phyloP scores from a whole-genome alignment of 2,329 filamentous ascomycete genomes.

The Trichoderma semiorbis region DNA sequence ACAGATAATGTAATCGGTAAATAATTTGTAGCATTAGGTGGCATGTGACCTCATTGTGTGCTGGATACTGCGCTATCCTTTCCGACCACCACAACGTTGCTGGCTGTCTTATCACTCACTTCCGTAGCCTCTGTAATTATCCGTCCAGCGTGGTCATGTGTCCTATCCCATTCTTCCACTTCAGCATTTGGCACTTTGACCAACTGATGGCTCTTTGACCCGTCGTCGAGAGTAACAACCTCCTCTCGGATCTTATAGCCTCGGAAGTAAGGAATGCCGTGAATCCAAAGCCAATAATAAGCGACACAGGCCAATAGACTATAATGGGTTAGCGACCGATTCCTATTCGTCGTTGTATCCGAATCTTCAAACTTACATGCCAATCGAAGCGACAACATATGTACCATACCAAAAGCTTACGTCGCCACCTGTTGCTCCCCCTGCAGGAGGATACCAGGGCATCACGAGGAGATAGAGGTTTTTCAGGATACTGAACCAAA shows the following conservation, averaged over 20 bases:
- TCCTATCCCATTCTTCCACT: conserved; percentile 53
- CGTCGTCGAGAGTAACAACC: conserved; percentile 45
- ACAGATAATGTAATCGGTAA: background rate
- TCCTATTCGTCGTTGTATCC: background rate
- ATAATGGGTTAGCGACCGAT: background rate
- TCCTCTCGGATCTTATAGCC: conserved; percentile 55
- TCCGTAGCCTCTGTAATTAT: background rate
- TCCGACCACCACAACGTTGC: background rate
- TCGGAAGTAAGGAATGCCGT: conserved; percentile 49
- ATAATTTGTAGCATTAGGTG: background rate
- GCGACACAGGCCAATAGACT: conserved; percentile 51
- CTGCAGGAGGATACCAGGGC: conserved; percentile 67
- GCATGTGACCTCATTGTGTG: background rate
- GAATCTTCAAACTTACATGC: conserved; percentile 47
- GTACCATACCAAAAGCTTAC: conserved; percentile 74
- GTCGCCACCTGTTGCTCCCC: conserved; percentile 57
- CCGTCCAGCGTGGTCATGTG: conserved; percentile 14
- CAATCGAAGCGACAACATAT: conserved; percentile 63
- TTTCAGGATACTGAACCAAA: conserved; percentile 58
- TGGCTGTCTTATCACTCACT: background rate
- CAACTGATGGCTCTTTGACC: conserved; percentile 44
- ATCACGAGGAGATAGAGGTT: conserved; percentile 63
- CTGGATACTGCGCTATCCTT: background rate
- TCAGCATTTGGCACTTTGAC: conserved; percentile 52
- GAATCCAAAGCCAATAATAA: conserved; percentile 60